Conservation (phyloP, 208 protist species). For the Herpetomonas tarakana region DNA sequence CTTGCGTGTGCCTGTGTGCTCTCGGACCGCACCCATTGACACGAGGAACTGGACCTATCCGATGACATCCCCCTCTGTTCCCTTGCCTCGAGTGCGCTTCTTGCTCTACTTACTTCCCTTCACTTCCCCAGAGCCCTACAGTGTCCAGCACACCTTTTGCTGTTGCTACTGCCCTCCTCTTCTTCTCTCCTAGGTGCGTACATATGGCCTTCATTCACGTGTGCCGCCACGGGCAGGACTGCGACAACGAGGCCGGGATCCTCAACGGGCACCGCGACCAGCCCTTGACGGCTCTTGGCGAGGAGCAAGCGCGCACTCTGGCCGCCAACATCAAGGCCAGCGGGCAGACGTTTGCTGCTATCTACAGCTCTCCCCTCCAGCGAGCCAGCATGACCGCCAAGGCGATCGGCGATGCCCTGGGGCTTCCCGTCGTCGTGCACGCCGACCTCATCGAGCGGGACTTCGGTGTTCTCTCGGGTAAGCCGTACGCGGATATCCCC, state of each 20-base stretch:
- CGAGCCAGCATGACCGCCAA: conserved; percentile 66
- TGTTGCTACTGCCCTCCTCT: too few relatives aligned
- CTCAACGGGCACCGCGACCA: conserved; percentile 86
- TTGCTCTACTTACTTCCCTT: too few relatives aligned
- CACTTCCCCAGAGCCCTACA: too few relatives aligned
- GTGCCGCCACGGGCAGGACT: conserved; percentile 88
- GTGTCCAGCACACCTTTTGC: too few relatives aligned
- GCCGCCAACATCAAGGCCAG: conserved; percentile 45
- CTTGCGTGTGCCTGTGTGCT: too few relatives aligned
- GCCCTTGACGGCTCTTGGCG: conserved; percentile 67
- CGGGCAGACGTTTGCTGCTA: conserved; percentile 44
- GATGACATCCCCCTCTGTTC: too few relatives aligned
- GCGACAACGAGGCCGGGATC: conserved; percentile 76
- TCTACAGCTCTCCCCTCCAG: conserved; percentile 77
- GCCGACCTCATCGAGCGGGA: conserved; percentile 83
- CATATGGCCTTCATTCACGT: conserved; percentile 73
- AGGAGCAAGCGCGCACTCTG: conserved; percentile 53
- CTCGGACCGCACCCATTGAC: too few relatives aligned
- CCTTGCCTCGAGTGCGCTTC: too few relatives aligned
- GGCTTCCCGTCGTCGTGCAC: conserved; percentile 37
- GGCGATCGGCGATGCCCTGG: conserved; percentile 40
- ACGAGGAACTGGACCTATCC: too few relatives aligned
- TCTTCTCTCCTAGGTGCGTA: too few relatives aligned
- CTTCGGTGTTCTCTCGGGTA: conserved; percentile 82
- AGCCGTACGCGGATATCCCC: conserved; percentile 65